Conservation (phyloP, 75 land plant species). For the Larix kaempferi region DNA sequence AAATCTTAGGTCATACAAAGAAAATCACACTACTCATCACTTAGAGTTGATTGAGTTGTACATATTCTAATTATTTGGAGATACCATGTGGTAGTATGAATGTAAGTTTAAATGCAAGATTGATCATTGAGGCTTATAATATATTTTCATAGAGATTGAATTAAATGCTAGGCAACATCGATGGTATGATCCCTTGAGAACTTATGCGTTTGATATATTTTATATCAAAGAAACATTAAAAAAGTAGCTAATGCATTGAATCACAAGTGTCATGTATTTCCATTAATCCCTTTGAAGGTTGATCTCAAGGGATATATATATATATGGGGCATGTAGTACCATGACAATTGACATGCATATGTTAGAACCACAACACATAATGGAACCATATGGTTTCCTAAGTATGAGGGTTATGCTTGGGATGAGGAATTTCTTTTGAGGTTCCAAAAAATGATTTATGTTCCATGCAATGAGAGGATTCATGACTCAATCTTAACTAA, state of each 20-base stretch:
- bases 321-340: too few species aligned
- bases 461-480: too few species aligned
- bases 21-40: background rate
- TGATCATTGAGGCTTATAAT: background rate
- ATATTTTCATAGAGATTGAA: background rate
- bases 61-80: background rate
- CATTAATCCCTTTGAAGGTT: too few species aligned
- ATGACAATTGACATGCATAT: too few species aligned
- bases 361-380: too few species aligned
- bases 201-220: background rate
- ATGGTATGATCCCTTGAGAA: background rate
- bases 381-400: too few species aligned
- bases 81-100: background rate
- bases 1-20: background rate
- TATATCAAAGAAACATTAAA: background rate
- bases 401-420: too few species aligned
- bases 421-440: too few species aligned
- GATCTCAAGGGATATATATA: too few species aligned
- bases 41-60: background rate
- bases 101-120: background rate
- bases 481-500: too few species aligned
- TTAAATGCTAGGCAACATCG: background rate
- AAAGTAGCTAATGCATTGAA: background rate
- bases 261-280: background rate
- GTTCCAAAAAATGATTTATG: too few species aligned